Conservation (phyloP, 352 stramenopile species). For the Pythium apleroticum region DNA sequence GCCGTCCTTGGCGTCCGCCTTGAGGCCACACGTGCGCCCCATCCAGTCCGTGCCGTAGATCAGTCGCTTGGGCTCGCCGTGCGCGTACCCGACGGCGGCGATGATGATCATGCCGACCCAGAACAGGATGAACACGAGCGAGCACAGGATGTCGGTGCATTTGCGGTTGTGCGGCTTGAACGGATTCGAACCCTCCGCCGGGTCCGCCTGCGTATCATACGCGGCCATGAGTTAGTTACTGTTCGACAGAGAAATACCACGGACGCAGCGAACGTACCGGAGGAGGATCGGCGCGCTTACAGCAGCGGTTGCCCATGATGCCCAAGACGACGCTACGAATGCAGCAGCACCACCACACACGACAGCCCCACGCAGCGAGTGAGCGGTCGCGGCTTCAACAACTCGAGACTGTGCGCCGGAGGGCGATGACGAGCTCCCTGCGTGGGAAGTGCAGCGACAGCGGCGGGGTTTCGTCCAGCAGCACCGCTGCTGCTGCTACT, state of each 20-base stretch:
- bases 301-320: background rate
- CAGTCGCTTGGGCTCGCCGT: conserved; percentile 71
- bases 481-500: background rate
- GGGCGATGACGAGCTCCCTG: background rate
- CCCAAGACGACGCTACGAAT: background rate
- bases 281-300: background rate
- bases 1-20: conserved; percentile 39
- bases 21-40: conserved; percentile 60
- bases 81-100: conserved; percentile 53
- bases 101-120: conserved; percentile 70
- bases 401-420: background rate
- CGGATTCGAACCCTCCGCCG: conserved; percentile 42
- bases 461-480: background rate
- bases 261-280: background rate
- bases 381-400: background rate
- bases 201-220: too few relatives aligned
- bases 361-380: background rate
- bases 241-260: too few relatives aligned
- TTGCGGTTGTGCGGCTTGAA: conserved; percentile 75
- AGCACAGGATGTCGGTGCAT: conserved; percentile 70
- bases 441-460: background rate
- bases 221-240: too few relatives aligned
- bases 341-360: background rate
- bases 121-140: conserved; percentile 38
- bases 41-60: conserved; percentile 78